Evolutionary conservation across 768 basidiomycete genomes (phyloP).

Genomic region (Pleurotus salmoneostramineus): DNA sequence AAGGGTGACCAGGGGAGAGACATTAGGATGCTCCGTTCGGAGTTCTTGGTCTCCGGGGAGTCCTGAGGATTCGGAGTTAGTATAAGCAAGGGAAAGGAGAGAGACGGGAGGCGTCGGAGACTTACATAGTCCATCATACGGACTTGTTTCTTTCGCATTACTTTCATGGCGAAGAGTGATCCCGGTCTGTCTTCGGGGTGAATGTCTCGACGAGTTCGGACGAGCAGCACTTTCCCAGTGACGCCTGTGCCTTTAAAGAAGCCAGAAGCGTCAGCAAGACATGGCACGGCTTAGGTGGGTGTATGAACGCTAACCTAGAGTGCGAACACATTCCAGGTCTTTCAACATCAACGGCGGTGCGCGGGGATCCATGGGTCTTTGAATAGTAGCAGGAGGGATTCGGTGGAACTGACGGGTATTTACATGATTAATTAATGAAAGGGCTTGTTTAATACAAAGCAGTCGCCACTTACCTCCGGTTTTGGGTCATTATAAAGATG

Average conservation of each 20-base stretch:
- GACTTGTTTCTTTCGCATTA: conserved; percentile 29
- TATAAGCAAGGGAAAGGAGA: background rate
- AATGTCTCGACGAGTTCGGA: conserved; percentile 22
- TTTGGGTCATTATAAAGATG: background rate
- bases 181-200: conserved; percentile 30
- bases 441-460: background rate
- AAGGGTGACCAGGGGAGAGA: conserved; percentile 52
- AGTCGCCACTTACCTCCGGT: conserved; percentile 1
- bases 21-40: conserved; percentile 37
- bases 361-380: conserved; percentile 28
- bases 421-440: background rate
- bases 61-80: conserved; percentile 12
- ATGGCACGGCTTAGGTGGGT: background rate
- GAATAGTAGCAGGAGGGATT: conserved; percentile 7
- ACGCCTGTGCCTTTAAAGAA: conserved; percentile 33
- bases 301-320: conserved; percentile 27
- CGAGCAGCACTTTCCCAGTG: conserved; percentile 39
- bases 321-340: conserved; percentile 38
- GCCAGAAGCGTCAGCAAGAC: background rate
- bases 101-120: conserved; percentile 6
- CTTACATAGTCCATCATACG: conserved; percentile 23
- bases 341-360: conserved; percentile 28
- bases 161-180: conserved; percentile 45
- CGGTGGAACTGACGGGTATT: conserved; percentile 5
- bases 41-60: conserved; percentile 25